These are phyloP conservation scores for Leccinum incarnatum DNA, from an alignment of 768 basidiomycete species.

Conservation along the genomic window DNA sequence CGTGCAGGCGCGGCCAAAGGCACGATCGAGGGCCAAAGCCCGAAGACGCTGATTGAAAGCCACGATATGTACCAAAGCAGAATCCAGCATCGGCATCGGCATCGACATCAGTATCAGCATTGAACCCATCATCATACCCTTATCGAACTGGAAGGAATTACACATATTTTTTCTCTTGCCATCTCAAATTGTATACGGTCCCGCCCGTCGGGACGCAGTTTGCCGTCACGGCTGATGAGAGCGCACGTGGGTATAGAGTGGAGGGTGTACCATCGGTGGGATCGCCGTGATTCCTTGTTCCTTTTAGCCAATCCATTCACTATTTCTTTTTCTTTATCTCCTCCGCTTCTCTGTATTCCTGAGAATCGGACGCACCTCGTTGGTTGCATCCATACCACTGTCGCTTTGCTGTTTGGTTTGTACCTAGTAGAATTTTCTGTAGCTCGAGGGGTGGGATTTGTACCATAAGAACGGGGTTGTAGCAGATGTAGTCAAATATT, in stretches of 20 bases:
- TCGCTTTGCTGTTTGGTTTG: no score
- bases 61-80: slow-evolving; percentile 9
- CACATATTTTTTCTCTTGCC: slow-evolving; percentile 17
- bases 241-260: slow-evolving; percentile 15
- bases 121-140: slow-evolving; percentile 21
- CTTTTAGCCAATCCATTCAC: slow-evolving; percentile 1
- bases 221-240: slow-evolving; percentile 2
- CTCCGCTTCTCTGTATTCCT: slow-evolving; percentile 17
- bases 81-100: slow-evolving; percentile 16
- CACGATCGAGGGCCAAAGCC: slow-evolving; percentile 28
- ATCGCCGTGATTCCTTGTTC: slow-evolving; percentile 9
- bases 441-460: no score
- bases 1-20: slow-evolving; percentile 31
- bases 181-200: slow-evolving; percentile 23
- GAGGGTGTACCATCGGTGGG: slow-evolving; percentile 18
- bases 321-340: background rate
- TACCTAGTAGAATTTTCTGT: no score
- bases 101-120: slow-evolving; percentile 21
- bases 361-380: slow-evolving; percentile 1
- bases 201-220: slow-evolving; percentile 4
- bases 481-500: slow-evolving; percentile 9
- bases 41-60: slow-evolving; percentile 29
- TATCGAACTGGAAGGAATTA: slow-evolving; percentile 18
- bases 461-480: no score
- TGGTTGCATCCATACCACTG: no score